These are phyloP conservation scores for Cytospora piceae DNA, from an alignment of 2,329 filamentous ascomycete species.

Conservation along the genomic window DNA sequence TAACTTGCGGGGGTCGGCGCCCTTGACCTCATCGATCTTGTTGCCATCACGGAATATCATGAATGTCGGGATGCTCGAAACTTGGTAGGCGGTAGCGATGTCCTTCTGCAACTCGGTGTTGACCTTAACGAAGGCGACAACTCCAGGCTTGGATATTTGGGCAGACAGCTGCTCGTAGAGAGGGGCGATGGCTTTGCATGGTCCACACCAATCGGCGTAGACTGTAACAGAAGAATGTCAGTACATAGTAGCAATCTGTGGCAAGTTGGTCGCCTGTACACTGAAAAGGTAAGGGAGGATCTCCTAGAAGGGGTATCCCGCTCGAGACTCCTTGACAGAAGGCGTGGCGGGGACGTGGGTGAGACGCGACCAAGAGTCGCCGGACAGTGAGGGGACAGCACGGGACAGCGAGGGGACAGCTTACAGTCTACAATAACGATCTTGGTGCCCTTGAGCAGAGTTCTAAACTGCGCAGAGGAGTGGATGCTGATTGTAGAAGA, in stretches of 20 bases:
- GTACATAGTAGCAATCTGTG: slow-evolving; percentile 2
- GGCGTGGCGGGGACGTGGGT: not conserved
- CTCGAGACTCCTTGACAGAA: not conserved
- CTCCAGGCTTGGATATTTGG: slow-evolving; percentile 70
- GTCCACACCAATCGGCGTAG: slow-evolving; percentile 84
- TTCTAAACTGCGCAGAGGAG: slow-evolving; percentile 66
- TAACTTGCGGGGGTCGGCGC: slow-evolving; percentile 73
- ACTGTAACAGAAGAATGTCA: slow-evolving; percentile 55
- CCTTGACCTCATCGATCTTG: slow-evolving; percentile 69
- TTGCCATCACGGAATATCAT: slow-evolving; percentile 79
- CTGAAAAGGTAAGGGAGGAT: not conserved
- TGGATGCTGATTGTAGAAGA: slow-evolving; percentile 41
- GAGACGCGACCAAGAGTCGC: slow-evolving; percentile 23
- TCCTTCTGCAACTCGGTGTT: slow-evolving; percentile 78
- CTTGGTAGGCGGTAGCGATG: slow-evolving; percentile 71
- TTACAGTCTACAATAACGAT: slow-evolving; percentile 90
- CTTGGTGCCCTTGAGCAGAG: slow-evolving; percentile 70
- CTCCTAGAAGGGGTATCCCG: not conserved
- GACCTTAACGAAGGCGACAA: slow-evolving; percentile 85
- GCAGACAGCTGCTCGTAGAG: slow-evolving; percentile 77
- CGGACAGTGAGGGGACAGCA: slow-evolving; percentile 38
- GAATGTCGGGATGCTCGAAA: slow-evolving; percentile 87
- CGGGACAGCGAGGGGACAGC: slow-evolving; percentile 45
- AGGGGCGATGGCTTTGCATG: slow-evolving; percentile 83
- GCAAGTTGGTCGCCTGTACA: not conserved